A percentile compares a stretch with the other conserved stretches of the same genome.
Evolutionary conservation across 257 asterid species (phyloP).

Genomic region (Nicotiana tabacum): DNA sequence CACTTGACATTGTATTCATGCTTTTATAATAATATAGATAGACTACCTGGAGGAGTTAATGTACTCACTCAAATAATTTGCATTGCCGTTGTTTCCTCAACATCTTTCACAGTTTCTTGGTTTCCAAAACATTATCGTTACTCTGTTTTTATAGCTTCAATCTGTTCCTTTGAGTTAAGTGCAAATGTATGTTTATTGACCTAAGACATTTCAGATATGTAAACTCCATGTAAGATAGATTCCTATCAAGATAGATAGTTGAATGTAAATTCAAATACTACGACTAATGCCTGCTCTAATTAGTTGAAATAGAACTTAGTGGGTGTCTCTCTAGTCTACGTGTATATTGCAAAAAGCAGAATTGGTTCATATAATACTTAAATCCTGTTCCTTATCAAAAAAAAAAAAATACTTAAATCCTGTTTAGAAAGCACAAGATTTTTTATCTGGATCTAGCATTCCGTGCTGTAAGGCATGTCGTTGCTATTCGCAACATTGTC

Average conservation of each 20-base stretch:
- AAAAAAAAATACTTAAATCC: not conserved
- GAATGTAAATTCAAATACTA: not conserved
- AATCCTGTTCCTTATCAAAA: not conserved
- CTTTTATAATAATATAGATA: too few species aligned
- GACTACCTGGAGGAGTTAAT: not conserved
- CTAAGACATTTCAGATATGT: not conserved
- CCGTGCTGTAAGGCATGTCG: not conserved
- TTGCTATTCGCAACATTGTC: not conserved
- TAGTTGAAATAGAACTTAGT: not conserved
- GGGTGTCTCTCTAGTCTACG: not conserved
- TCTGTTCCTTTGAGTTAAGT: not conserved
- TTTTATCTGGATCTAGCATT: not conserved
- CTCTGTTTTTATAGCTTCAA: not conserved
- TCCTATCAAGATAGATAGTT: not conserved
- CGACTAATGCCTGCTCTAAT: not conserved
- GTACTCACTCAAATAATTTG: not conserved
- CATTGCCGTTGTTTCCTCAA: not conserved
- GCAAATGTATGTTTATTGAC: not conserved
- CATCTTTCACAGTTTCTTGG: not conserved
- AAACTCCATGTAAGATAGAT: not conserved
- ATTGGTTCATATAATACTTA: constrained; percentile 1
- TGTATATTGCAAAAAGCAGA: not conserved
- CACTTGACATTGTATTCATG: too few species aligned
- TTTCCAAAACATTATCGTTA: not conserved
- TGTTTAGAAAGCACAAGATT: not conserved